A percentile compares a stretch with the other conserved stretches of the same genome.
Evolutionary conservation across 441 rosid genomes (phyloP).

Genomic region (Hura crepitans): DNA sequence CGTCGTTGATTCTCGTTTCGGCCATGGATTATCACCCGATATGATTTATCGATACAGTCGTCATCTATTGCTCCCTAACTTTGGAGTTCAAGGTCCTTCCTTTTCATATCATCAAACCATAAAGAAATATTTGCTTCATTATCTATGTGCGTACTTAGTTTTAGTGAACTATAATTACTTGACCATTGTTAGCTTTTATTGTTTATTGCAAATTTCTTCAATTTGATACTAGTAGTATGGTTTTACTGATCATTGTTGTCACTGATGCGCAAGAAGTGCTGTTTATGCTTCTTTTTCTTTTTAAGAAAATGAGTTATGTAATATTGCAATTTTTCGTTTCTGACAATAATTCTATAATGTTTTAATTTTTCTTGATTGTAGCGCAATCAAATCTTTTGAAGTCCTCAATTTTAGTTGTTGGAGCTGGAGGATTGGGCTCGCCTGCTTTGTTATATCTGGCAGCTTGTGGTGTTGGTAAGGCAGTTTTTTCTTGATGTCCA

Average conservation of each 20-base stretch:
- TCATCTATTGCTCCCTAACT: conserved; percentile 78
- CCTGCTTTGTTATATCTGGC: conserved; percentile 88
- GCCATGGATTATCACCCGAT: conserved; percentile 57
- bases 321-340: too few species aligned
- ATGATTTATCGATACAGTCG: conserved; percentile 86
- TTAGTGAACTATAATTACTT: neutral
- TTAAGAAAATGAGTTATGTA: too few species aligned
- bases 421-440: conserved; percentile 97
- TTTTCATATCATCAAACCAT: neutral
- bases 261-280: too few species aligned
- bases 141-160: neutral
- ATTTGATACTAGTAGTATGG: too few species aligned
- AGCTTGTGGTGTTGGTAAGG: conserved; percentile 85
- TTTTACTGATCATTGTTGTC: too few species aligned
- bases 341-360: neutral
- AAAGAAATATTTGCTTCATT: neutral
- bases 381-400: conserved; percentile 78
- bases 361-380: conserved; percentile 17
- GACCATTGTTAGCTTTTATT: neutral
- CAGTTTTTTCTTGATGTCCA: neutral
- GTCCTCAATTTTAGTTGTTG: conserved; percentile 77
- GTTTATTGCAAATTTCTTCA: neutral
- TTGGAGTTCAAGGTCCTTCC: conserved; percentile 71
- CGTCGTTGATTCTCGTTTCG: conserved; percentile 27
- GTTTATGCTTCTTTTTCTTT: too few species aligned